Evolutionary conservation across 2,329 filamentous ascomycete species (phyloP), one percentile per base, ranked within the genome.

Genomic region (Endoconidiophora laricicola): DNA sequence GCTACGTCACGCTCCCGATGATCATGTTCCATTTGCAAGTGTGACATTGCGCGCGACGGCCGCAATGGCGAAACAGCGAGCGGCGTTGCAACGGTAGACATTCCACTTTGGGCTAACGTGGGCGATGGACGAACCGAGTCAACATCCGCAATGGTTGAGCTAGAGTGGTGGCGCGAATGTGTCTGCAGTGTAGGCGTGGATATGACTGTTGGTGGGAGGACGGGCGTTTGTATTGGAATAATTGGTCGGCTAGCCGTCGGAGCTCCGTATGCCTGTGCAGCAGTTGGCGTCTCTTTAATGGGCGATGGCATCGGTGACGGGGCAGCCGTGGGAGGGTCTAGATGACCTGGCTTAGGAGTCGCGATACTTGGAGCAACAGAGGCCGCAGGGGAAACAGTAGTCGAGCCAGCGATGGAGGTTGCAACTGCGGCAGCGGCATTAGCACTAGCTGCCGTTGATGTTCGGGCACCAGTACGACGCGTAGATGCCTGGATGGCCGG

Each of bases 401-500:
- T 22, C 3, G 46, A 52, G 12, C 46, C 44, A 3, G 47, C 49
- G 2, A 44, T 43, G 18, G 45, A 48, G 9, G 37, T 41, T 1
- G 42, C 47, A 20, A 33, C 49, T n/a, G 59, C 51, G 44, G 56
- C 54, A 20, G 55, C 53, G 46, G 56, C 43, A 23, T 29, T 29
- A 10, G 26, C 26, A 10, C 10, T 29, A 10, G 6, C 26, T 10
- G 26, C 26, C 26, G 10, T 29, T 7, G 26, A 29, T 6, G 26
- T 10, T 10, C 26, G 6, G 6, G 26, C 26, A 7, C 53, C 70
- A 65, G 43, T 68, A 66, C 44, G 61, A 58, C 18, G 62, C 56
- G 6, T 62, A 59, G 4, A 62, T 58, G 50, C 61, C 69, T 68
- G 20, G 72, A 49, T 43, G 69, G 68, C 66, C 6, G 79, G 79